Base-by-base conservation (phyloP, 306 rosid genomes). In the Pterocarpus santalinus region DNA sequence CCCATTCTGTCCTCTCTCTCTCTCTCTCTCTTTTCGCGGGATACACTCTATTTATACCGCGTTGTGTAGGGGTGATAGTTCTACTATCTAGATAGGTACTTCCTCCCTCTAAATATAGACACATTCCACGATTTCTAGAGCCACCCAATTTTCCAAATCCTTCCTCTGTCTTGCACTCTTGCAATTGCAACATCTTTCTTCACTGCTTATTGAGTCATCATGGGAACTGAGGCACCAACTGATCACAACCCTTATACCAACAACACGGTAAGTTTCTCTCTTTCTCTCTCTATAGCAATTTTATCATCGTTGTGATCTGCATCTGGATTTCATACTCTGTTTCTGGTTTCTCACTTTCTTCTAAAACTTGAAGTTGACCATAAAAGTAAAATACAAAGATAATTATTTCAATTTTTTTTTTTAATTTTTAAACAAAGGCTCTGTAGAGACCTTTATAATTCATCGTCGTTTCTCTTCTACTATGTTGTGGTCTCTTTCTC, bases 201-300 rank as follows among this genome's bases (percentile, higher is more conserved):
- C 44, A 4, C 65, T 53, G 7, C 57, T 65, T 65, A 8, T 17
- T 13, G 13, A 11, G 3, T 47, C 10, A 14, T 15, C 12, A 69
- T 46, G 85, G 85, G 72, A 75, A 75, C 81, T 60, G 58, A 58
- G 8, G 55, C 52, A 33, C 70, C 80, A 15, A 12, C 32, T 7
- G 65, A 81, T 30, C 16, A 16, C 35, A 44, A 71, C 58, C 2
- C 22, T 28, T 13, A 46, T 39, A 17, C 9, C 56, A 44, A 57
- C 60, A 46, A 2, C 74, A 56, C 34, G 15, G 85, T 86, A 76
- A 76, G 82, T 55, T 17, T 75, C 52, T 38, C 8, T 33, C 43
- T 63, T 17, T 35, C 32, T 43, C 46, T 46, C 8, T 57, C 2
- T 12, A 4, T 33, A 69, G 34, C n/a, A 22, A 57, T 53, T 53